Base-by-base conservation (phyloP, 2,329 filamentous ascomycete species). In the Fonsecaea pugnacius region DNA sequence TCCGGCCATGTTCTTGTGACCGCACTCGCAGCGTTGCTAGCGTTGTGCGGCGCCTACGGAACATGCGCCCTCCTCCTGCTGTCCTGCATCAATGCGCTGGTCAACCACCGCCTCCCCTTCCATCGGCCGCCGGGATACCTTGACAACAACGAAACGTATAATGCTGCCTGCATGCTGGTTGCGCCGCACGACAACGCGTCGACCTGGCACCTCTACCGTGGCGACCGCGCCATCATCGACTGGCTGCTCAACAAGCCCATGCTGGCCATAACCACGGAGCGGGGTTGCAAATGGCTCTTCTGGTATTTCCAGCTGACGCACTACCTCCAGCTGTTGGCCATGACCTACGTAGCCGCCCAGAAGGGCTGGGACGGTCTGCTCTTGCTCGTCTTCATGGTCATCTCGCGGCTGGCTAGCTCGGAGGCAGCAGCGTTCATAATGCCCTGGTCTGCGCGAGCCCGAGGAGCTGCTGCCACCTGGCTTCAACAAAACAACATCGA, bases 401-500 rank as follows among this genome's bases (percentile, higher is more conserved):
- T 43, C 38, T 43, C 38, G 16, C 38, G 38, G 6, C 38, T 43
- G 7, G 38, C n/a, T 18, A 6, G 38, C 4, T 43, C 38, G 5
- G 38, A 43, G 7, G 38, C 16, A 7, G 38, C 38, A 3, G n/a
- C 38, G 27, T 30, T 30, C 6, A 43, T 18, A 16, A 43, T n/a
- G 16, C 38, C 38, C 38, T 43, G 38, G 38, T 16, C 38, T n/a
- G 3, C 38, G n/a, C 38, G 38, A 43, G 10, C 38, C 16, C 16
- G n/a, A 43, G 38, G 38, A 18, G 38, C 38, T 2, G 38, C 38
- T 18, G 38, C 38, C 16, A 43, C 9, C 3, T 54, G 51, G 51
- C 51, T 54, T 5, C 51, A 27, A 10, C 12, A 54, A 12, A 54
- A 54, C 51, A 54, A 54, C 12, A 54, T 54, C 27, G 16, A 54